A percentile compares a stretch with the other conserved stretches of the same genome.
These are phyloP conservation scores for Tylopilus intermedius DNA, from an alignment of 768 basidiomycete species.

Conservation along the genomic window DNA sequence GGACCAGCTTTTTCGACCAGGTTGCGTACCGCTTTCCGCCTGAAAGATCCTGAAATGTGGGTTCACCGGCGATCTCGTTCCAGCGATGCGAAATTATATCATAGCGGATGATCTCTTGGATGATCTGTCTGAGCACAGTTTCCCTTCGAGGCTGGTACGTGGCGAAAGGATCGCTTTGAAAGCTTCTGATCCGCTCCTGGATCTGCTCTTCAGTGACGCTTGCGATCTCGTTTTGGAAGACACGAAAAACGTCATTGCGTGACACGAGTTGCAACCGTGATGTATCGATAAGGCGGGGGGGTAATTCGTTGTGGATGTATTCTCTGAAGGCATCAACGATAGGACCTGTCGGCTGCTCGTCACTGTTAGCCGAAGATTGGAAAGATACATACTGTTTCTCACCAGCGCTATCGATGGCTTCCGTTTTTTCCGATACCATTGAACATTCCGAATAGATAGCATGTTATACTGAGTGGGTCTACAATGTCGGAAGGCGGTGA, in stretches of 20 bases:
- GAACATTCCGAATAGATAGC: no score
- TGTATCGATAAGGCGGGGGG: conserved; percentile 6
- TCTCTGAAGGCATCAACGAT: conserved; percentile 5
- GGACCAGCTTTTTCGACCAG: not conserved
- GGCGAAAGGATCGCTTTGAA: not conserved
- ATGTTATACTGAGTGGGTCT: no score
- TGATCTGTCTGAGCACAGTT: conserved; percentile 5
- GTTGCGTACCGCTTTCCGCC: not conserved
- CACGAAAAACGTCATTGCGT: conserved; percentile 1
- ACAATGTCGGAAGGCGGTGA: no score
- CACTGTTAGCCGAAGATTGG: not conserved
- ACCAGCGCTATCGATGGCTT: not conserved
- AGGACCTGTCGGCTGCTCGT: not conserved
- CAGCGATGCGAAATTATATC: conserved; percentile 15
- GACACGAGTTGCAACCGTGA: conserved; percentile 5
- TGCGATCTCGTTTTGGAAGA: conserved; percentile 6
- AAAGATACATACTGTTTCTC: not conserved
- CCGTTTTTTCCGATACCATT: no score
- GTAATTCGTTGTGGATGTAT: conserved; percentile 14
- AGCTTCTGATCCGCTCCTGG: not conserved
- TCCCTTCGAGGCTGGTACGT: conserved; percentile 3
- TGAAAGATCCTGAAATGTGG: conserved; percentile 6
- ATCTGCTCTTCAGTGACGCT: conserved; percentile 5
- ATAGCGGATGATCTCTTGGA: conserved; percentile 11
- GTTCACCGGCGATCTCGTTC: conserved; percentile 6